Base-by-base conservation (phyloP, 305 asterid species). In the Fraxinus greggii region DNA sequence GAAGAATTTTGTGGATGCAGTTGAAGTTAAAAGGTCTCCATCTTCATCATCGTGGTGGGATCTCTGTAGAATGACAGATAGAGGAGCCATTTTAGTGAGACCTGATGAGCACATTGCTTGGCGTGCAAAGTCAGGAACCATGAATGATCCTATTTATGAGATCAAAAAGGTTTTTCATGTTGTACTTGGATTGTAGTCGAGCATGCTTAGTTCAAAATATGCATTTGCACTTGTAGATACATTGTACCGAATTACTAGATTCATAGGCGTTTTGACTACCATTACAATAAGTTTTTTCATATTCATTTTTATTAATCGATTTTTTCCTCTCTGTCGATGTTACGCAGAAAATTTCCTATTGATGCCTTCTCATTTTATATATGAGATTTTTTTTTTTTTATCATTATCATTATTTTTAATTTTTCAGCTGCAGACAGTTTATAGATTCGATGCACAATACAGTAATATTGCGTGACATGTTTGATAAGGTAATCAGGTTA, bases 91-190 rank as follows among this genome's bases (percentile, higher is more conserved):
- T 79, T 86, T 96, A 83, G 98, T 91, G 85, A 92, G 99, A 87
- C 99, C 99, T 0, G 99, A 96, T 23, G 99, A 96, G 77, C 98
- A 96, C 83, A 80, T 94, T 74, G 98, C 95, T 12, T 96, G 99
- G 99, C 89, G 93, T 42, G 21, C 89, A 8, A 87, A 88, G 82
- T 84, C 89, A 0, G 86, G 79, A 86, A 83, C 85, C 61, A 76
- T 83, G 38, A 82, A 70, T 7, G 86, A 90, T 79, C 88, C 86
- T 42, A 72, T 24, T 78, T 17, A 45, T 84, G 93, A 82, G 85
- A 86, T 96, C 87, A 91, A 86, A 80, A 88, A 75, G 73, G 89
- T 90, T 76, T 90, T 94, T 77, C 80, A 84, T 38, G 84, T 88
- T 75, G 80, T 92, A 72, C 85, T 92, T 2, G 87, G 97, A 73